Percentiles rank a stretch among this genome's conserved stretches.
phyloP scores from a whole-genome alignment of 2,329 filamentous ascomycete genomes.

The Elsinoe ampelina region DNA sequence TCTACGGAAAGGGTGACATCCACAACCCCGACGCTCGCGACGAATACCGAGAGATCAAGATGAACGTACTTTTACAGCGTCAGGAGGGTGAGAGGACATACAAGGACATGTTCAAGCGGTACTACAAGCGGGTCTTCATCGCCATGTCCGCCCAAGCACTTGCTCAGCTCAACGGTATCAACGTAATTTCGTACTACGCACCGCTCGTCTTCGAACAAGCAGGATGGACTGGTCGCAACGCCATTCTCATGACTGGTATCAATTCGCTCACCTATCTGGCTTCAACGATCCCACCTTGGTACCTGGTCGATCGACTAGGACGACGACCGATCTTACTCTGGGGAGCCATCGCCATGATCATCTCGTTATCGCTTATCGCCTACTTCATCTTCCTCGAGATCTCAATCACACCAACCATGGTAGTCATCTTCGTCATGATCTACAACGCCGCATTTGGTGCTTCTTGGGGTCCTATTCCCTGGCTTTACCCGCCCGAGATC shows the following conservation, averaged over 20 bases:
- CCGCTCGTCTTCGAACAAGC: slow-evolving; percentile 88
- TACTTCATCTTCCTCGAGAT: slow-evolving; percentile 71
- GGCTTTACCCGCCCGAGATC: slow-evolving; percentile 94
- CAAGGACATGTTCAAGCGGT: slow-evolving; percentile 91
- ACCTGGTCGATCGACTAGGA: slow-evolving; percentile 84
- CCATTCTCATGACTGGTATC: slow-evolving; percentile 89
- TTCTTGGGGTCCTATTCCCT: slow-evolving; percentile 89
- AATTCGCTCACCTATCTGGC: slow-evolving; percentile 82
- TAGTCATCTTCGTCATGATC: slow-evolving; percentile 88
- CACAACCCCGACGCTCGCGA: slow-evolving; percentile 87
- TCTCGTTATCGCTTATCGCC: slow-evolving; percentile 75
- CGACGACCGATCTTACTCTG: slow-evolving; percentile 76
- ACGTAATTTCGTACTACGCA: slow-evolving; percentile 95
- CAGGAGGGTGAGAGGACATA: slow-evolving; percentile 85
- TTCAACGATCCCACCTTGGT: slow-evolving; percentile 89
- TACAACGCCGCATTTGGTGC: slow-evolving; percentile 94
- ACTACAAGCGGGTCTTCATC: slow-evolving; percentile 82
- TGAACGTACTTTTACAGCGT: slow-evolving; percentile 85
- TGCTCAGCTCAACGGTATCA: slow-evolving; percentile 92
- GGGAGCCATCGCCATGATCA: slow-evolving; percentile 75
- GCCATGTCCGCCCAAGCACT: slow-evolving; percentile 93
- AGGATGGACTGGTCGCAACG: slow-evolving; percentile 77
- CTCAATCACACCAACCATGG: slow-evolving; percentile 62
- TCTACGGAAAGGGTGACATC: slow-evolving; percentile 92
- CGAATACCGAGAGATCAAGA: slow-evolving; percentile 98